phyloP scores from a whole-genome alignment of 1,284 basidiomycete species.

The Boletus putidus region DNA sequence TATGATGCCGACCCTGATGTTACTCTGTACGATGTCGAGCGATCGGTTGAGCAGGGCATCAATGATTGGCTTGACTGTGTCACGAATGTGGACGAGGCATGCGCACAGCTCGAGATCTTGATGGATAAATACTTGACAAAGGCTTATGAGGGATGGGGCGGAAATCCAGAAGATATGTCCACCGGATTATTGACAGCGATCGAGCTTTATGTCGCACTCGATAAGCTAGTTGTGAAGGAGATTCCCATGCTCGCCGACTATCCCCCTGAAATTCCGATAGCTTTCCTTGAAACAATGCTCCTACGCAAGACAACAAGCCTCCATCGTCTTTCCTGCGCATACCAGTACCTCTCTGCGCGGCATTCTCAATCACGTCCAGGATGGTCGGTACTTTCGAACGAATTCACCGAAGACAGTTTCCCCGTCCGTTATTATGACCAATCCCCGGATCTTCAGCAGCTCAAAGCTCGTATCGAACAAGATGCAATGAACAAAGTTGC shows the following conservation, averaged over 20 bases:
- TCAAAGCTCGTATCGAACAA: neutral
- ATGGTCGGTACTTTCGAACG: too few species aligned
- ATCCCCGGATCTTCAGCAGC: too few species aligned
- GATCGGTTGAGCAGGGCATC: slow-evolving; percentile 28
- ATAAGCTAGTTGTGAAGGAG: neutral
- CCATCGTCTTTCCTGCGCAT: too few species aligned
- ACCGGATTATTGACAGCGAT: neutral
- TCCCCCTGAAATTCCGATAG: neutral
- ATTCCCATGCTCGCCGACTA: neutral
- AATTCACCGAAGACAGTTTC: too few species aligned
- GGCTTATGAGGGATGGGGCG: too few species aligned
- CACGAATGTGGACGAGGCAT: neutral
- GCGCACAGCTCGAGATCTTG: too few species aligned
- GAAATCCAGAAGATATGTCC: slow-evolving; percentile 37
- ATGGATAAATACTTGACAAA: too few species aligned
- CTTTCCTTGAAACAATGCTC: neutral
- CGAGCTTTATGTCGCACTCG: neutral
- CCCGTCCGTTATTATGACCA: too few species aligned
- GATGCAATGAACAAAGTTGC: neutral
- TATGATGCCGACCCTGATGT: slow-evolving; percentile 13
- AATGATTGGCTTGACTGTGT: slow-evolving; percentile 33
- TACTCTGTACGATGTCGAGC: slow-evolving; percentile 40
- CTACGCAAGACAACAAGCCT: too few species aligned
- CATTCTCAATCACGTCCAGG: too few species aligned
- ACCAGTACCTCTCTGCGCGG: too few species aligned